Conservation (phyloP, 2,329 filamentous ascomycete genomes). For the Alternaria triticina region DNA sequence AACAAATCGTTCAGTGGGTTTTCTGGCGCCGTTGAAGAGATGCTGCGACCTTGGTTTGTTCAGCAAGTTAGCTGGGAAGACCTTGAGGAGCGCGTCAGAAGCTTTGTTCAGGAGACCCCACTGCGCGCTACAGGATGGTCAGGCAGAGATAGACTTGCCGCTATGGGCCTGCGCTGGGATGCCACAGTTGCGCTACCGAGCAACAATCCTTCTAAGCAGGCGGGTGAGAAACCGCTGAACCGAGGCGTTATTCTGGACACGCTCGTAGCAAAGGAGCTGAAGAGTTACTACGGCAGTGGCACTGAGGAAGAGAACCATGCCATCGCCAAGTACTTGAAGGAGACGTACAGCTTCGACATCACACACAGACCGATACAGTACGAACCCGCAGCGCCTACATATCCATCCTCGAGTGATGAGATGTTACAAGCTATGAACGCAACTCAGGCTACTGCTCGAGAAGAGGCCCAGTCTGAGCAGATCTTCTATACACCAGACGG, state of each 20-base stretch:
- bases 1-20: conserved; percentile 3
- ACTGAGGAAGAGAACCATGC: conserved; percentile 25
- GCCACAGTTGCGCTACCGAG: conserved; percentile 14
- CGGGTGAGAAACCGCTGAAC: conserved; percentile 9
- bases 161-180: conserved; percentile 26
- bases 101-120: conserved; percentile 24
- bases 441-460: not conserved
- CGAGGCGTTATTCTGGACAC: conserved; percentile 21
- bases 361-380: not conserved
- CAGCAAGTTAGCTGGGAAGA: conserved; percentile 20
- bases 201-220: not conserved
- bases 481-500: not conserved
- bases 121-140: conserved; percentile 31
- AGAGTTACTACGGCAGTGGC: conserved; percentile 22
- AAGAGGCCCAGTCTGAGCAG: not conserved
- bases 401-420: conserved; percentile 19
- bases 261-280: conserved; percentile 30
- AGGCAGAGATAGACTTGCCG: conserved; percentile 26
- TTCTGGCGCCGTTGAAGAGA: conserved; percentile 9
- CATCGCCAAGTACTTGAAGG: conserved; percentile 25
- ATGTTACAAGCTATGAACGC: conserved; percentile 15
- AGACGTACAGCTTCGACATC: conserved; percentile 24
- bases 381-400: not conserved
- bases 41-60: conserved; percentile 22
- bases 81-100: conserved; percentile 22